Percentiles rank a stretch among this genome's conserved stretches.
Conservation (phyloP, 352 stramenopile species). For the Globisporangium okanoganense region DNA sequence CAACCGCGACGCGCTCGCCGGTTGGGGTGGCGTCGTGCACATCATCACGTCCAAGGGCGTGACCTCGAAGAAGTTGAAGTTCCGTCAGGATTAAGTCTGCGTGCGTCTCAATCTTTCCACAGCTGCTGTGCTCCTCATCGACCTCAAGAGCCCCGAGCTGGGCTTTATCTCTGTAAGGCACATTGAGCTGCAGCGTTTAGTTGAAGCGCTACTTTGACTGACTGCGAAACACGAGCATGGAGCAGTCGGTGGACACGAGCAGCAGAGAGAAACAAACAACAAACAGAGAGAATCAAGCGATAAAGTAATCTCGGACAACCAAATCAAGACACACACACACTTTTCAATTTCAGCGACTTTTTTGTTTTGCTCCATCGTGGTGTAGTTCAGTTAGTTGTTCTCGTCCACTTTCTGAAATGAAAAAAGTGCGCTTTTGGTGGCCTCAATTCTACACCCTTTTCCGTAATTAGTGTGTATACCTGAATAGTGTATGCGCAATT, state of each 20-base stretch:
- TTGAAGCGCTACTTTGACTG: not conserved
- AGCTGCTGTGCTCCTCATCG: no score
- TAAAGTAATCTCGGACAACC: not conserved
- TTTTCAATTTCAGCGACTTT: not conserved
- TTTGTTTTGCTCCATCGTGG: no score
- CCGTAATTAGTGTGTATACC: no score
- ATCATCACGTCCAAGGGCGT: slow-evolving; percentile 93
- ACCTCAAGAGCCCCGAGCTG: no score
- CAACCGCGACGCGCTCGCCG: slow-evolving; percentile 97
- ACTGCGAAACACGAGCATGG: no score
- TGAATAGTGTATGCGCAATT: no score
- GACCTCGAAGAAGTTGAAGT: slow-evolving; percentile 79
- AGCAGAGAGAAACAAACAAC: not conserved
- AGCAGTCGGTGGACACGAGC: not conserved
- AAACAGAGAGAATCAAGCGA: not conserved
- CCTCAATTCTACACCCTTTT: no score
- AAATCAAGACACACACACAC: not conserved
- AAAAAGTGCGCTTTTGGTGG: no score
- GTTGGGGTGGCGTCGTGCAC: slow-evolving; percentile 98
- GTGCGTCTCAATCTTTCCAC: not conserved
- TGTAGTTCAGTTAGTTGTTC: no score
- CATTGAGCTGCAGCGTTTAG: not conserved
- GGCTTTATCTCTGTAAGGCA: no score
- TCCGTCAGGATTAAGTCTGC: slow-evolving; percentile 63
- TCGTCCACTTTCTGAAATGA: no score